A percentile compares a stretch with the other conserved stretches of the same genome.
Conservation (phyloP, 805 yeast genomes). For the Saccharomycopsis vini region DNA sequence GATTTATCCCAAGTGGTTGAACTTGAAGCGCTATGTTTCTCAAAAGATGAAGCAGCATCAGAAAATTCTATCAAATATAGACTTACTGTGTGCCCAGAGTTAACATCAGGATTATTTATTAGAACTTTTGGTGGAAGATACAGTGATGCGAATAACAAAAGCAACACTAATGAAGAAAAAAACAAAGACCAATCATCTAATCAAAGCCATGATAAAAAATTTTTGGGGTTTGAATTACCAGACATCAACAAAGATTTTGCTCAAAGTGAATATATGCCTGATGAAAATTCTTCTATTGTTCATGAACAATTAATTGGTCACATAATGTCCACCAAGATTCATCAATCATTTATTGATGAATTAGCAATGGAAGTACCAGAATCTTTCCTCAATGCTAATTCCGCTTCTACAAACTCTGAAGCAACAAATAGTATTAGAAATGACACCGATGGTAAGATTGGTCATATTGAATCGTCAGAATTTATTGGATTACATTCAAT, state of each 20-base stretch:
- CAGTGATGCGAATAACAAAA: constrained; percentile 18
- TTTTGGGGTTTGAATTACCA: constrained; percentile 1
- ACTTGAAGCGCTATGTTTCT: constrained; percentile 64
- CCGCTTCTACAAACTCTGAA: constrained; percentile 10
- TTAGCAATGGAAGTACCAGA: constrained; percentile 55
- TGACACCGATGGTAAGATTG: constrained; percentile 27
- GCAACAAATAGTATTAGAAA: constrained; percentile 21
- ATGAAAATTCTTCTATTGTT: constrained; percentile 30
- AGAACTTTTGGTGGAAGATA: constrained; percentile 49
- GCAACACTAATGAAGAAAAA: not conserved
- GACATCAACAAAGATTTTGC: constrained; percentile 19
- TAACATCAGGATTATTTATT: constrained; percentile 79
- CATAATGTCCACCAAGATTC: constrained; percentile 67
- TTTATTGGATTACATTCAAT: constrained; percentile 76
- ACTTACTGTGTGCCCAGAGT: constrained; percentile 76
- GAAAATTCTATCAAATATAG: constrained; percentile 60
- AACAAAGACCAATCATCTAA: not conserved
- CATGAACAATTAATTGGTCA: constrained; percentile 70
- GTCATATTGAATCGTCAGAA: constrained; percentile 70
- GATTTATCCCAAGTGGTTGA: constrained; percentile 56
- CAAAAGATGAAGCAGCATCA: constrained; percentile 59
- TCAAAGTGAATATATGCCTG: constrained; percentile 24
- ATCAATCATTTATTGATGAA: constrained; percentile 40
- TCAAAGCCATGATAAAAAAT: constrained; percentile 23
- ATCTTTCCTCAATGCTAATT: not conserved